These are phyloP conservation scores for Aspergillus cavernicola DNA, from an alignment of 495 filamentous ascomycete genomes.

Conservation along the genomic window DNA sequence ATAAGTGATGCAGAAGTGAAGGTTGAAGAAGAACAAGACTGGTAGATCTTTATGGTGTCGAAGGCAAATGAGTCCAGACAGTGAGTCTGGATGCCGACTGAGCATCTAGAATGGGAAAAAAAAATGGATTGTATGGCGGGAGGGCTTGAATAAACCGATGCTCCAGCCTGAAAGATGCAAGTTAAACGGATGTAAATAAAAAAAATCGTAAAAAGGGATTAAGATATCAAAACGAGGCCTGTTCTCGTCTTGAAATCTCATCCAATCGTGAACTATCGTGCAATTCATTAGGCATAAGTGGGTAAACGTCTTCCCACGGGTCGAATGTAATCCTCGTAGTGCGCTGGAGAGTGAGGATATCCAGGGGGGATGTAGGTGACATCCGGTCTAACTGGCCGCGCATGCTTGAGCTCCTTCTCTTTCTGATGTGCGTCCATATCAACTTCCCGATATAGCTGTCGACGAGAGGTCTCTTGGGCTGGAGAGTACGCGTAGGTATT, in stretches of 20 bases:
- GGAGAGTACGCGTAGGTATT: slow-evolving; percentile 20
- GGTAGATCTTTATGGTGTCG: slow-evolving; percentile 6
- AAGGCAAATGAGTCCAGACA: background rate
- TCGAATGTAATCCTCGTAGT: slow-evolving; percentile 20
- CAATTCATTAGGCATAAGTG: slow-evolving; percentile 19
- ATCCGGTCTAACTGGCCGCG: too few species aligned
- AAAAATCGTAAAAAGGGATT: background rate
- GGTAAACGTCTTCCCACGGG: slow-evolving; percentile 25
- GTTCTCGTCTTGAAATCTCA: background rate
- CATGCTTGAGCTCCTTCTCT: slow-evolving; percentile 14
- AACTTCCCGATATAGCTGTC: slow-evolving; percentile 18
- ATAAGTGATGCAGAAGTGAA: background rate
- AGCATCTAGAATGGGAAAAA: slow-evolving; percentile 3
- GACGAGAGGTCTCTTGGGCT: slow-evolving; percentile 8
- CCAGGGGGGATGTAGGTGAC: slow-evolving; percentile 2
- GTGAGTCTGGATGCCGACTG: background rate
- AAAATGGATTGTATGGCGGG: background rate
- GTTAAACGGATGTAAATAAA: background rate
- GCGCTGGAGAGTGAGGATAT: background rate
- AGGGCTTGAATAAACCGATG: background rate
- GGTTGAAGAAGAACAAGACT: background rate
- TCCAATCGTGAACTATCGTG: slow-evolving; percentile 24
- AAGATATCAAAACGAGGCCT: background rate
- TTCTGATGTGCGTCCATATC: too few species aligned
- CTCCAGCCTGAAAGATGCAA: background rate